A percentile compares a stretch with the other conserved stretches of the same genome.
Conservation (phyloP, 192 early-diverging fungal species). For the Thamnidium elegans region DNA sequence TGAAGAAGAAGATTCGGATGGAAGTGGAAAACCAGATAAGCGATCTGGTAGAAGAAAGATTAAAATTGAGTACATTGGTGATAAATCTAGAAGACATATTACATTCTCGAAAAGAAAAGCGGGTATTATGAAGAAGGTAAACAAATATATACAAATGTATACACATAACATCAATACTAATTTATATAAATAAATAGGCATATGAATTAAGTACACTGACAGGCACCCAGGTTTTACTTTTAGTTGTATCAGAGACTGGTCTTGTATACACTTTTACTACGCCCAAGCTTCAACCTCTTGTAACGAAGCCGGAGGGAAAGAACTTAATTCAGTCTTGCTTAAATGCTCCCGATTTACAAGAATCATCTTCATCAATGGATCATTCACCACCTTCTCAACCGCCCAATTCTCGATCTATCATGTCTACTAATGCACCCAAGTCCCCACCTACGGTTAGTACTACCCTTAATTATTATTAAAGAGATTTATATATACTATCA, state of each 20-base stretch:
- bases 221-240: constrained; percentile 87
- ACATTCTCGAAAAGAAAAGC: constrained; percentile 95
- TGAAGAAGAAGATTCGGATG: constrained; percentile 65
- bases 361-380: neutral
- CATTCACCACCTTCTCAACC: neutral
- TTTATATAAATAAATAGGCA: constrained; percentile 45
- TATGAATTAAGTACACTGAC: constrained; percentile 92
- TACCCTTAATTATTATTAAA: neutral
- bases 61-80: constrained; percentile 94
- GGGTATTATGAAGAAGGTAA: constrained; percentile 96
- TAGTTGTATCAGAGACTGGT: constrained; percentile 93
- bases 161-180: too few relatives aligned
- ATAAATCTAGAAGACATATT: constrained; percentile 89
- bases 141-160: too few relatives aligned
- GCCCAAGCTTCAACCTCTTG: constrained; percentile 88
- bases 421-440: too few relatives aligned
- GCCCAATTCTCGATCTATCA: neutral
- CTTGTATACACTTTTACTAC: constrained; percentile 96
- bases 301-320: constrained; percentile 88
- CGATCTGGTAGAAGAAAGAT: constrained; percentile 87
- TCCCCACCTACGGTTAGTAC: too few relatives aligned
- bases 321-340: constrained; percentile 89
- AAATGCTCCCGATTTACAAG: constrained; percentile 13
- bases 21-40: constrained; percentile 56
- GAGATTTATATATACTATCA: neutral